A percentile compares a stretch with the other conserved stretches of the same genome.
Conservation (phyloP, 371 early-diverging fungal genomes). For the Mortierella sp. region DNA sequence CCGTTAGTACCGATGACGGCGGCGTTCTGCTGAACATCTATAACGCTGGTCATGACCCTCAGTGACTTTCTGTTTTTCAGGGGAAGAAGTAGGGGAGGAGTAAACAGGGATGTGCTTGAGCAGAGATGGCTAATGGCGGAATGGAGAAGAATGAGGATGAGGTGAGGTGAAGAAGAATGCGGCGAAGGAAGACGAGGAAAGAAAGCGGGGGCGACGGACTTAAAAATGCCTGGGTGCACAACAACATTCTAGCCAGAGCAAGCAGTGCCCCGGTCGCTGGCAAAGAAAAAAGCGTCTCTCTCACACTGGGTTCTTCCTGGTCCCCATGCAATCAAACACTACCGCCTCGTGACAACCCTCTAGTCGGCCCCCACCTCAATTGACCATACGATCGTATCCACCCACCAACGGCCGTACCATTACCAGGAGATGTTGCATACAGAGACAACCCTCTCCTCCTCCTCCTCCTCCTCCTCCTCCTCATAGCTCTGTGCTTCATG, state of each 20-base stretch:
- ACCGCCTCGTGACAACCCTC: too few species aligned
- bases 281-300: too few species aligned
- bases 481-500: neutral
- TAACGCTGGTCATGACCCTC: neutral
- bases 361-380: too few species aligned
- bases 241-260: too few species aligned
- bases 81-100: neutral
- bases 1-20: conserved; percentile 7
- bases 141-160: neutral
- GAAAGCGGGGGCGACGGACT: neutral
- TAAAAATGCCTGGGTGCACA: too few species aligned
- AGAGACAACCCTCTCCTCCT: neutral
- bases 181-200: neutral
- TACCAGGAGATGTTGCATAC: too few species aligned
- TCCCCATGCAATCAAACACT: too few species aligned
- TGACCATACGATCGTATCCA: too few species aligned
- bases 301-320: too few species aligned
- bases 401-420: too few species aligned
- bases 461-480: neutral
- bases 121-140: neutral
- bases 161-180: neutral
- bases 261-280: too few species aligned
- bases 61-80: neutral
- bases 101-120: neutral
- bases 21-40: neutral